Conservation (phyloP, 352 stramenopile species). For the Lagenidium giganteum region DNA sequence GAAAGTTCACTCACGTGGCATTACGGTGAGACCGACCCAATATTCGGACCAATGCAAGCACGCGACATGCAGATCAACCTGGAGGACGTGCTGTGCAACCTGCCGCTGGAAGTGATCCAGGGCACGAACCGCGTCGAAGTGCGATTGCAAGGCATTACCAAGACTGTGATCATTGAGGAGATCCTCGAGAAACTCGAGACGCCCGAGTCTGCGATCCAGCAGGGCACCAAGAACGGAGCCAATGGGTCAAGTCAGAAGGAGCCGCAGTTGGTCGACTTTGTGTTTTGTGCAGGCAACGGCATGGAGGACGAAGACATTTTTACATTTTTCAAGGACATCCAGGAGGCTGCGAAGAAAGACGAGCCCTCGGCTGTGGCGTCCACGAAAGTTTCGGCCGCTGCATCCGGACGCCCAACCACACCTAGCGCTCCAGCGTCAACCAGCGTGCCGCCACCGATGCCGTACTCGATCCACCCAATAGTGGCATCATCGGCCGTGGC, state of each 20-base stretch:
- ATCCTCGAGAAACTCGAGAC: slow-evolving; percentile 40
- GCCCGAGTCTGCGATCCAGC: slow-evolving; percentile 5
- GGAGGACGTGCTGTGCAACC: slow-evolving; percentile 79
- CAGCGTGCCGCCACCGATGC: slow-evolving; percentile 6
- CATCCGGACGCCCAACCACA: no score
- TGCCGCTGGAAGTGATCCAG: slow-evolving; percentile 78
- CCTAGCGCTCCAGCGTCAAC: slow-evolving; percentile 1
- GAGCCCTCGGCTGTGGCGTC: neutral
- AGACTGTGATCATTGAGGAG: slow-evolving; percentile 57
- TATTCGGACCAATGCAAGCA: slow-evolving; percentile 77
- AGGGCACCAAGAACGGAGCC: slow-evolving; percentile 2
- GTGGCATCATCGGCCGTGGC: slow-evolving; percentile 14
- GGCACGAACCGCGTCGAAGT: slow-evolving; percentile 76
- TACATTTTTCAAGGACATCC: slow-evolving; percentile 73
- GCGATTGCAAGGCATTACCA: slow-evolving; percentile 57
- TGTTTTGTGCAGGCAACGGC: slow-evolving; percentile 83
- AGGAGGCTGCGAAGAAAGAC: slow-evolving; percentile 28
- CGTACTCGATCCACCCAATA: slow-evolving; percentile 7
- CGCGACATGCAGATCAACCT: slow-evolving; percentile 87
- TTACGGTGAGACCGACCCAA: slow-evolving; percentile 68
- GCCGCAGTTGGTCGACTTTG: slow-evolving; percentile 60
- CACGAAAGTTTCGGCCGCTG: neutral
- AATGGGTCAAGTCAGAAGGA: slow-evolving; percentile 1
- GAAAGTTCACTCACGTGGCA: slow-evolving; percentile 63
- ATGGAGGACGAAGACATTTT: slow-evolving; percentile 86